These are phyloP conservation scores for Lepidium aucheri DNA, from an alignment of 345 rosid species.

Conservation along the genomic window DNA sequence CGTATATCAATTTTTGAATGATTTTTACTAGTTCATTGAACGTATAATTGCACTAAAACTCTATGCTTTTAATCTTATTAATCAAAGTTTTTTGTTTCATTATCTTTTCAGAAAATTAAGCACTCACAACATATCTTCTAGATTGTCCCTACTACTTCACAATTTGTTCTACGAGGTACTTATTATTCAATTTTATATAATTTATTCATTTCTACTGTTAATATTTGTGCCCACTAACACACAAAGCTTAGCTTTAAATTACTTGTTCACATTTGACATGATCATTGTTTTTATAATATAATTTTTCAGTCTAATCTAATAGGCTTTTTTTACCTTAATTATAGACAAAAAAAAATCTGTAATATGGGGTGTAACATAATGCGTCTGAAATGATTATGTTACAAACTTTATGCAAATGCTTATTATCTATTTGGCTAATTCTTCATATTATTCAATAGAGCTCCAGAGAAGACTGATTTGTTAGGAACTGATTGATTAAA, in stretches of 20 bases:
- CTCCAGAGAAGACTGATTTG: constrained; percentile 17
- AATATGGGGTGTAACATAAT: constrained; percentile 26
- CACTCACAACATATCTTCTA: constrained; percentile 15
- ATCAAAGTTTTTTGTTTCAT: neutral
- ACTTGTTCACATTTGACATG: constrained; percentile 16
- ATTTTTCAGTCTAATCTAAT: constrained; percentile 1
- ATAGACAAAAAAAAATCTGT: neutral
- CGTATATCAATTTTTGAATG: neutral
- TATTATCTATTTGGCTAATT: constrained; percentile 5
- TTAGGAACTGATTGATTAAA: constrained; percentile 9
- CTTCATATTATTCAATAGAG: neutral
- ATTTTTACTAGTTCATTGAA: constrained; percentile 17
- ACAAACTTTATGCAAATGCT: constrained; percentile 20
- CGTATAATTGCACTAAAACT: neutral
- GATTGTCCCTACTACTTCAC: constrained; percentile 11
- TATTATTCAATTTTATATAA: constrained; percentile 15
- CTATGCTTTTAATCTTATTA: constrained; percentile 13
- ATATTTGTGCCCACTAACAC: constrained; percentile 23
- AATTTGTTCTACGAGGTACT: constrained; percentile 27
- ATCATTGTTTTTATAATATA: constrained; percentile 1
- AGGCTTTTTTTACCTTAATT: constrained; percentile 4
- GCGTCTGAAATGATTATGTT: constrained; percentile 25
- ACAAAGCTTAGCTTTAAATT: constrained; percentile 12
- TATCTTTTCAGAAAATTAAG: neutral
- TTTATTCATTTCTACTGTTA: constrained; percentile 10